A percentile compares a stretch with the other conserved stretches of the same genome.
These are phyloP conservation scores for Metschnikowia colocasiae DNA, from an alignment of 805 yeast genomes.

Conservation along the genomic window DNA sequence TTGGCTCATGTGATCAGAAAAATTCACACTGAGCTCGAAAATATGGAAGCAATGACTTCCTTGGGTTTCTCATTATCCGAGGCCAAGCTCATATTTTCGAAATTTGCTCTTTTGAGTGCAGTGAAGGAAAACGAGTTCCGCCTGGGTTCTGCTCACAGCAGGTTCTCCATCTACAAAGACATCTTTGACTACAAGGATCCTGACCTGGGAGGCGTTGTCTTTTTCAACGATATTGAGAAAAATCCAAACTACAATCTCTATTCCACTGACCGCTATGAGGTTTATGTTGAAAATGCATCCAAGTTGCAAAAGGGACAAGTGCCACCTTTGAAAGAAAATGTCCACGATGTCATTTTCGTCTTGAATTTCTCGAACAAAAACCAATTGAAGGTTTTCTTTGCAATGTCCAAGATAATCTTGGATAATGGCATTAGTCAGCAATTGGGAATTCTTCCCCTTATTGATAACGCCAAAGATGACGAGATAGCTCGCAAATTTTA, in stretches of 20 bases:
- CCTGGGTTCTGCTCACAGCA: slow-evolving; percentile 33
- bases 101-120: slow-evolving; percentile 40
- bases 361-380: slow-evolving; percentile 53
- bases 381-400: slow-evolving; percentile 48
- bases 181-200: slow-evolving; percentile 16
- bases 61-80: slow-evolving; percentile 32
- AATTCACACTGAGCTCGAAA: slow-evolving; percentile 23
- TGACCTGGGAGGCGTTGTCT: slow-evolving; percentile 47
- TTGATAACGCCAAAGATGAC: slow-evolving; percentile 27
- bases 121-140: slow-evolving; percentile 36
- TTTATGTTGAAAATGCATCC: slow-evolving; percentile 35
- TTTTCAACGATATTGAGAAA: slow-evolving; percentile 70
- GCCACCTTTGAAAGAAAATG: slow-evolving; percentile 68
- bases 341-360: slow-evolving; percentile 70
- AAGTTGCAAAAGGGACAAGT: slow-evolving; percentile 45
- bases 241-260: slow-evolving; percentile 53
- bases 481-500: slow-evolving; percentile 32
- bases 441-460: slow-evolving; percentile 75
- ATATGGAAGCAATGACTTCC: slow-evolving; percentile 22
- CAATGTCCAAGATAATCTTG: slow-evolving; percentile 48
- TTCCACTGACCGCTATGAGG: slow-evolving; percentile 39
- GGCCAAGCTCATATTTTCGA: slow-evolving; percentile 31
- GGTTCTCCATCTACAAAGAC: slow-evolving; percentile 32
- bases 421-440: slow-evolving; percentile 68
- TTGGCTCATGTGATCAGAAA: slow-evolving; percentile 42